Evolutionary conservation across 2,329 filamentous ascomycete genomes (phyloP).

Genomic region (Pezicula radicicola): DNA sequence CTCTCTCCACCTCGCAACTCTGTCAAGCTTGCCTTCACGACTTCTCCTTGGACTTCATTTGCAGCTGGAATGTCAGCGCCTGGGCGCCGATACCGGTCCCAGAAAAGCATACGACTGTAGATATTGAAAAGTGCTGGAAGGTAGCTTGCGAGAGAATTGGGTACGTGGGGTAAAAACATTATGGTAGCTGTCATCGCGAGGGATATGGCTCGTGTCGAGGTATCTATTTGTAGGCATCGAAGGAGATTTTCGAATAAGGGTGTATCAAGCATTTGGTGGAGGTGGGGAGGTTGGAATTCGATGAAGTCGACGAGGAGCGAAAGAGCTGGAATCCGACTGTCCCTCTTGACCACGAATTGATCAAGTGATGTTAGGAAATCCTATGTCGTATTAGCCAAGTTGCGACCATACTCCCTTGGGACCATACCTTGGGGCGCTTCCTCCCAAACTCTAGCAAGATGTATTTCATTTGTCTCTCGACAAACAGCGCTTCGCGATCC

Average conservation of each 20-base stretch:
- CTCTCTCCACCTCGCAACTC: slow-evolving; percentile 2
- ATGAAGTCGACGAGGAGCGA: slow-evolving; percentile 71
- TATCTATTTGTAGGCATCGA: slow-evolving; percentile 72
- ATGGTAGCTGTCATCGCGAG: slow-evolving; percentile 71
- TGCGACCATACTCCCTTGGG: not conserved
- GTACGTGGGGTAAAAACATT: slow-evolving; percentile 82
- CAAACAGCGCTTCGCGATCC: slow-evolving; percentile 42
- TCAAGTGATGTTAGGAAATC: slow-evolving; percentile 66
- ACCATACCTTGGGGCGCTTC: slow-evolving; percentile 58
- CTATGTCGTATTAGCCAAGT: slow-evolving; percentile 34
- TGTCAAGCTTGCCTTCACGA: slow-evolving; percentile 26
- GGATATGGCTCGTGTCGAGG: slow-evolving; percentile 73
- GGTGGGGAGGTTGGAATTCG: slow-evolving; percentile 72
- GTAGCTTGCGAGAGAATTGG: slow-evolving; percentile 64
- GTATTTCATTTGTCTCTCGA: slow-evolving; percentile 41
- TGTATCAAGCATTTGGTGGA: slow-evolving; percentile 69
- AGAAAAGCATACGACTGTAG: slow-evolving; percentile 76
- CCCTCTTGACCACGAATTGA: slow-evolving; percentile 60
- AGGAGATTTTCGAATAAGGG: slow-evolving; percentile 69
- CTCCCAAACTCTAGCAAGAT: slow-evolving; percentile 48
- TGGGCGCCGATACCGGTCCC: slow-evolving; percentile 48
- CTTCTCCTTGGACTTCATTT: slow-evolving; percentile 28
- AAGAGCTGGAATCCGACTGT: slow-evolving; percentile 61
- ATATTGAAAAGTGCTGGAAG: slow-evolving; percentile 77
- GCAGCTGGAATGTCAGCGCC: slow-evolving; percentile 10